These are phyloP conservation scores for Thinopyrum obtusiflorum DNA, from an alignment of 202 grass and related monocot genomes.

Conservation along the genomic window DNA sequence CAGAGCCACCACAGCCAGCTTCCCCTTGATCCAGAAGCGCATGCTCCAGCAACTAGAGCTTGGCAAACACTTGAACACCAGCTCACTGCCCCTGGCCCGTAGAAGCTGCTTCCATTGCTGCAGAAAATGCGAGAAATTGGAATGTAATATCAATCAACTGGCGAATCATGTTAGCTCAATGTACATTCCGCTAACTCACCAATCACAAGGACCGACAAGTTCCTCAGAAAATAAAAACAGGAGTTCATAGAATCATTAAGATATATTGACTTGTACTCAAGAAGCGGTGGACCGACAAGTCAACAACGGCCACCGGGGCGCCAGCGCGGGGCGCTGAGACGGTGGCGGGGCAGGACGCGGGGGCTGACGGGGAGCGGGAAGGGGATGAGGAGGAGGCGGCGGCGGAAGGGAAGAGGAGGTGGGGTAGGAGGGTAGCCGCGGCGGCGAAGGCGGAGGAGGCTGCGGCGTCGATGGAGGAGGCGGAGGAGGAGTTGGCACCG, in stretches of 20 bases:
- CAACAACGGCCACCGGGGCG: conserved; percentile 32
- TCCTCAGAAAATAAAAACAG: too few relatives aligned
- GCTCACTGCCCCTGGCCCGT: neutral
- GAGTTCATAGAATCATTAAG: too few relatives aligned
- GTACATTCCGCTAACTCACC: too few relatives aligned
- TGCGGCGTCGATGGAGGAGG: conserved; percentile 21
- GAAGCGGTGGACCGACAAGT: too few relatives aligned
- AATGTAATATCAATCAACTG: neutral
- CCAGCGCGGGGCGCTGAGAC: conserved; percentile 23
- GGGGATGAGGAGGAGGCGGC: neutral
- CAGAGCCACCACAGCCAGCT: neutral
- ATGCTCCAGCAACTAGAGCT: neutral
- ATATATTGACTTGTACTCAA: too few relatives aligned
- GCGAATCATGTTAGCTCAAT: too few relatives aligned
- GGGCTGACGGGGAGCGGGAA: neutral
- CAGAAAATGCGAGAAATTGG: neutral
- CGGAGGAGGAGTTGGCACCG: neutral
- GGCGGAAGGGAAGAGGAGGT: neutral
- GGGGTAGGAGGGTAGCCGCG: conserved; percentile 4
- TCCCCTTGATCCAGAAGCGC: neutral
- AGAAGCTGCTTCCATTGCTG: conserved; percentile 8
- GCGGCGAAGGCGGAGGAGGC: conserved; percentile 40
- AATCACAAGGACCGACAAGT: too few relatives aligned
- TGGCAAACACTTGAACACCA: neutral
- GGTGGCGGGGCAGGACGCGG: conserved; percentile 45